Evolutionary conservation across 106 monocot species (phyloP).

Genomic region (Hemerocallis citrina): DNA sequence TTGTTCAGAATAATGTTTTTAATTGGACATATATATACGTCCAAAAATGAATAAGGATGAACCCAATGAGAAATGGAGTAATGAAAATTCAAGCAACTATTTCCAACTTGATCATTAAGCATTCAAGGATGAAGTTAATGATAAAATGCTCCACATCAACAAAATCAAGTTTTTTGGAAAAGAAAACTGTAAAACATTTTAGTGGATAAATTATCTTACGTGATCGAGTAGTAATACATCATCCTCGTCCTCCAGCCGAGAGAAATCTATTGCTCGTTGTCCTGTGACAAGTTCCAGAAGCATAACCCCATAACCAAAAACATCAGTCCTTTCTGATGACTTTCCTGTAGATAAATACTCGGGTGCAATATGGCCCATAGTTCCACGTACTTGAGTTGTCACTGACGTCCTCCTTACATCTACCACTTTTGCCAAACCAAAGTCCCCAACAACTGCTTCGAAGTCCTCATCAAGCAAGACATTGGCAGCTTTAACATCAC

Average conservation of each 20-base stretch:
- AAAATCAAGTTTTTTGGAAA: not conserved
- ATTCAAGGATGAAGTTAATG: not conserved
- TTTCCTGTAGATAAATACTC: constrained; percentile 74
- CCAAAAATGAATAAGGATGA: too few relatives aligned
- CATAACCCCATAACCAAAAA: constrained; percentile 75
- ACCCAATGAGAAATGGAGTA: too few relatives aligned
- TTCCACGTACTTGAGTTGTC: constrained; percentile 73
- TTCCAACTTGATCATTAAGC: too few relatives aligned
- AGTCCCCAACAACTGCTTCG: constrained; percentile 78
- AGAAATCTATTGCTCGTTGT: constrained; percentile 91
- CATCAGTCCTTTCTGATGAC: constrained; percentile 70
- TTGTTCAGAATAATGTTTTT: too few relatives aligned
- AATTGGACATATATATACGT: too few relatives aligned
- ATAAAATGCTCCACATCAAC: not conserved
- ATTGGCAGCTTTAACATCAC: constrained; percentile 83
- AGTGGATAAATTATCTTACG: constrained; percentile 38
- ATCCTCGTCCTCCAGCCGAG: constrained; percentile 85
- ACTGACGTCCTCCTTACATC: constrained; percentile 69
- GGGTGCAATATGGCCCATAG: constrained; percentile 80
- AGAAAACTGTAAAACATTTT: not conserved
- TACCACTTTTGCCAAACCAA: constrained; percentile 64
- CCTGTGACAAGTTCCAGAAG: constrained; percentile 71
- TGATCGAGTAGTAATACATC: constrained; percentile 92
- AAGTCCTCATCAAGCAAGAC: constrained; percentile 69
- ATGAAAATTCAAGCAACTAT: too few relatives aligned